Evolutionary conservation across 1,139 yeast species (phyloP), one percentile per base, ranked within the genome.

Genomic region (Geotrichum cucujoidarum): DNA sequence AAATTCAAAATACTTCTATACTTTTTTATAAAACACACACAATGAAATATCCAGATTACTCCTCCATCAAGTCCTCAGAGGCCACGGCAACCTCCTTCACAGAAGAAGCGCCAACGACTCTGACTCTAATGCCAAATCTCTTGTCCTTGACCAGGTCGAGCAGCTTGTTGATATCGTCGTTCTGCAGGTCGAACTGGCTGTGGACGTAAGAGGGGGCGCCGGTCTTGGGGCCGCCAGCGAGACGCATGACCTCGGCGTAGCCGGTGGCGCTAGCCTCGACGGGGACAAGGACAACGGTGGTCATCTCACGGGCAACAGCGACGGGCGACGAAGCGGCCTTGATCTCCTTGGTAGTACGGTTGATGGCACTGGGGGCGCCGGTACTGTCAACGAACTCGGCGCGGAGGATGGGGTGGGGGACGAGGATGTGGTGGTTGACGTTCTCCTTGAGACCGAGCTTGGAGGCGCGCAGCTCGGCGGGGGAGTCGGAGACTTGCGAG

Each of bases 131-230:
- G 7, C 65, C 64, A 29, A 54, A 47, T 43, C 57, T 53, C 45
- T 55, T 55, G 40, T 59, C 57, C n/a, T 52, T 49, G 13, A 55
- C 45, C 54, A 48, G 49, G 27, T 55, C 54, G 38, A 64, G 51
- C 40, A 66, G 54, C 48, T 55, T 57, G 33, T 49, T 34, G 34
- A 64, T 53, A 36, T 62, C 59, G 1, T 54, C 60, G 38, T 64
- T 61, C n/a, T 59, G 55, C 18, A 70, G 52, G 52, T 66, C 68
- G 49, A 60, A 66, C 45, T 77, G 71, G 27, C 96, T 87, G 63
- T 89, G 96, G 45, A 86, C 83, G 89, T 94, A 90, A 56, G 89
- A 80, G 55, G 96, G 89, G 49, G 78, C 75, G 50, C 79, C 72
- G 18, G 81, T 74, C 58, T 76, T 74, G 40, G 71, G 65, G 43